Evolutionary conservation across 345 rosid species (phyloP).

Genomic region (Stellera chamaejasme): DNA sequence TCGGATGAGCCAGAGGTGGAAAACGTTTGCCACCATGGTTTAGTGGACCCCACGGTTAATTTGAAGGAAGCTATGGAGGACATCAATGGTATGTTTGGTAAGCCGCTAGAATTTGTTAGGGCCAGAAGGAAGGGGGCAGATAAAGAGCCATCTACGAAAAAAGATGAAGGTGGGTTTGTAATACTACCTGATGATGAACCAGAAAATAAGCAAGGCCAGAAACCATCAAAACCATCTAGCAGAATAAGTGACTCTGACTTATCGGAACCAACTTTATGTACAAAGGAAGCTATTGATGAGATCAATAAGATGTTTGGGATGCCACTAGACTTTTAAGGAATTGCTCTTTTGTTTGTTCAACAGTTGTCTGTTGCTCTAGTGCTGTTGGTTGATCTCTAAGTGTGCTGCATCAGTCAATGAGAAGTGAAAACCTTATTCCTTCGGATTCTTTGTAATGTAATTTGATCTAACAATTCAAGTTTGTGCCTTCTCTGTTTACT

Average conservation of each 20-base stretch:
- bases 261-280: slow-evolving; percentile 72
- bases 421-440: not conserved
- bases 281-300: slow-evolving; percentile 85
- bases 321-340: slow-evolving; percentile 63
- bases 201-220: slow-evolving; percentile 23
- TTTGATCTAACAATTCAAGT: not conserved
- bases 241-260: slow-evolving; percentile 38
- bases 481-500: slow-evolving; percentile 1
- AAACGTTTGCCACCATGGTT: slow-evolving; percentile 95
- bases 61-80: slow-evolving; percentile 95
- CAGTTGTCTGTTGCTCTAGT: slow-evolving; percentile 2
- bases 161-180: slow-evolving; percentile 44
- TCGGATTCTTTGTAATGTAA: not conserved
- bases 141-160: slow-evolving; percentile 26
- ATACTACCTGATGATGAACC: slow-evolving; percentile 74
- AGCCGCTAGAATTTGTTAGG: slow-evolving; percentile 87
- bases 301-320: slow-evolving; percentile 75
- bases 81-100: slow-evolving; percentile 89
- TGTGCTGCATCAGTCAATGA: not conserved
- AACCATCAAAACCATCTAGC: slow-evolving; percentile 22
- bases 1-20: slow-evolving; percentile 72
- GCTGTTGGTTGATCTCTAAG: slow-evolving; percentile 1
- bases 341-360: slow-evolving; percentile 1
- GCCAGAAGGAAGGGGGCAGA: slow-evolving; percentile 55
- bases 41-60: slow-evolving; percentile 95